Percentiles rank a stretch among this genome's conserved stretches.
Conservation (phyloP, 208 protist species). For the Leishmania lainsoni region DNA sequence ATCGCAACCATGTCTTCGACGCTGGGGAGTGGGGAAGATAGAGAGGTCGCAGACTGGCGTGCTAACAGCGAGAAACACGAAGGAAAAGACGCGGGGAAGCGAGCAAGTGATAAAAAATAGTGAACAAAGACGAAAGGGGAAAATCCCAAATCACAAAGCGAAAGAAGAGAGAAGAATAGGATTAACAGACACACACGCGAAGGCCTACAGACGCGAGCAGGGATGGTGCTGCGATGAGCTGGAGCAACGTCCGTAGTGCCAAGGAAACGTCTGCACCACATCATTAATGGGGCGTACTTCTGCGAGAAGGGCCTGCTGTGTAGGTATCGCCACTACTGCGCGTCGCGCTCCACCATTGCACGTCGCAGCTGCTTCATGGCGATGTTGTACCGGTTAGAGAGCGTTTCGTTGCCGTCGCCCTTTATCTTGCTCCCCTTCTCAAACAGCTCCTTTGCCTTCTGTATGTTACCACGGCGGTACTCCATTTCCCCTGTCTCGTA, state of each 20-base stretch:
- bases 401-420: conserved; percentile 89
- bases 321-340: neutral
- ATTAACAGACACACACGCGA: neutral
- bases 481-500: conserved; percentile 89
- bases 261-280: neutral
- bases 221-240: neutral
- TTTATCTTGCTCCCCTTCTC: conserved; percentile 80
- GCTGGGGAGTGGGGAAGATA: neutral
- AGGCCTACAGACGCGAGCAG: neutral
- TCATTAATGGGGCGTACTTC: neutral
- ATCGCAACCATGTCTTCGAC: neutral
- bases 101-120: neutral
- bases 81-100: neutral
- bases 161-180: neutral
- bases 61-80: neutral
- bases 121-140: neutral
- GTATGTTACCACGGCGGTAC: conserved; percentile 74
- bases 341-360: conserved; percentile 29
- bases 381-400: conserved; percentile 87
- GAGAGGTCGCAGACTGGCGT: neutral
- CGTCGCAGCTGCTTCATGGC: conserved; percentile 89
- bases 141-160: neutral
- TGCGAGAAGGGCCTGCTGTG: neutral
- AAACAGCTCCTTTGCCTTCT: conserved; percentile 79
- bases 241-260: neutral